Evolutionary conservation across 805 yeast species (phyloP).

Genomic region (Schwanniomyces yamadae): DNA sequence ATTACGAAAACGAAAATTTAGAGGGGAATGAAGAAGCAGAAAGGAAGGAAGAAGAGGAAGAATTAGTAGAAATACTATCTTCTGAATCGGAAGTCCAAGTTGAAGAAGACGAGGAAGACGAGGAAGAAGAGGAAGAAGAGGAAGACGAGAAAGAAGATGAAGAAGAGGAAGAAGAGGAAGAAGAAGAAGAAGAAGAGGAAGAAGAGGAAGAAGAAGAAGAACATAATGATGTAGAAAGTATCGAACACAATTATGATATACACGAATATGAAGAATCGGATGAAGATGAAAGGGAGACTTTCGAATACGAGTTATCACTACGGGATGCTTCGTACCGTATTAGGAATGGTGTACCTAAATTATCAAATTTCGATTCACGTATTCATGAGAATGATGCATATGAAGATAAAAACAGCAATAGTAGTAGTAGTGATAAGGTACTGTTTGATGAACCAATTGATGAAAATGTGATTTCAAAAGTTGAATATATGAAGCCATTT

Average conservation of each 20-base stretch:
- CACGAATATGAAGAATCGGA: constrained; percentile 4
- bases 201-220: constrained; percentile 2
- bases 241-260: constrained; percentile 6
- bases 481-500: too few relatives aligned
- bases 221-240: constrained; percentile 35
- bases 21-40: constrained; percentile 10
- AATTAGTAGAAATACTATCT: constrained; percentile 38
- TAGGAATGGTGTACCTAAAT: constrained; percentile 5
- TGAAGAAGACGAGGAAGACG: constrained; percentile 6
- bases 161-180: constrained; percentile 27
- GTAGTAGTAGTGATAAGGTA: neutral
- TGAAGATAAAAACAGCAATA: constrained; percentile 3
- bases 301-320: neutral
- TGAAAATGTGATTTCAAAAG: too few relatives aligned
- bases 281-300: neutral
- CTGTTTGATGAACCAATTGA: constrained; percentile 4
- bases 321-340: neutral
- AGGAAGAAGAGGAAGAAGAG: constrained; percentile 44
- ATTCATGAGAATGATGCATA: constrained; percentile 10
- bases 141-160: constrained; percentile 49
- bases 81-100: constrained; percentile 5
- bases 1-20: neutral
- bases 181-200: constrained; percentile 7
- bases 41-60: constrained; percentile 48
- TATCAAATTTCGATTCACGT: constrained; percentile 1